Base-by-base conservation (phyloP, 2,329 filamentous ascomycete genomes). In the Sporothrix protearum region DNA sequence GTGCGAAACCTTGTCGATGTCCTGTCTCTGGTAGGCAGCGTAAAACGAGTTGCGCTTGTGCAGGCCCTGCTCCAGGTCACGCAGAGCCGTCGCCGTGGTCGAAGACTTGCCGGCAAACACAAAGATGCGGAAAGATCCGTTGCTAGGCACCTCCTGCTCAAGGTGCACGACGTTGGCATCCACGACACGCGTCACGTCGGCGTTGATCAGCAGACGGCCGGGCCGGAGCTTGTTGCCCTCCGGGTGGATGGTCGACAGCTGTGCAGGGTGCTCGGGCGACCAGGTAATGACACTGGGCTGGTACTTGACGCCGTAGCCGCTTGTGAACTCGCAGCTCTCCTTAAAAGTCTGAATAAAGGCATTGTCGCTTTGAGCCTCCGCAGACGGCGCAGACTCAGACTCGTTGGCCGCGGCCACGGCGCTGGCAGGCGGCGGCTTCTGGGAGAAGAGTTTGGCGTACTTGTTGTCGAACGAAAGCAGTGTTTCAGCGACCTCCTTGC, bases 281-380 rank as follows among this genome's bases (percentile, higher is more conserved):
- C 93, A 97, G 82, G 97, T 97, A 81, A 97, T 85, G 39, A 87
- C 81, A 81, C 97, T 97, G 70, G 91, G 85, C 75, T 90, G 87
- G 83, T 97, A 97, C 39, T 89, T 91, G 28, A 97, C 93, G 73
- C 94, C 94, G 79, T 97, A 97, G 72, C 94, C 94, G 75, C 91
- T 94, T 12, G 94, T 97, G 80, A 97, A 97, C 78, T 96, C 93
- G 83, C 94, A 97, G 39, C 89, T 89, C 71, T 92, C 92, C 80
- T 97, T 97, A 85, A 97, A 97, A 0, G 91, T 93, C 82, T 91
- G 91, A 78, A 97, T 88, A 79, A 97, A 97, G 12, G 92, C 89
- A 77, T 94, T 94, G 72, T 92, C 89, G 78, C 19, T 49, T 3
- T 47, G 63, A 2, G 36, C 63, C 3, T 68, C 47, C 33, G 67